A percentile compares a stretch with the other conserved stretches of the same genome.
Evolutionary conservation across 1,284 basidiomycete species (phyloP).

Genomic region (Boletus subluridellus): DNA sequence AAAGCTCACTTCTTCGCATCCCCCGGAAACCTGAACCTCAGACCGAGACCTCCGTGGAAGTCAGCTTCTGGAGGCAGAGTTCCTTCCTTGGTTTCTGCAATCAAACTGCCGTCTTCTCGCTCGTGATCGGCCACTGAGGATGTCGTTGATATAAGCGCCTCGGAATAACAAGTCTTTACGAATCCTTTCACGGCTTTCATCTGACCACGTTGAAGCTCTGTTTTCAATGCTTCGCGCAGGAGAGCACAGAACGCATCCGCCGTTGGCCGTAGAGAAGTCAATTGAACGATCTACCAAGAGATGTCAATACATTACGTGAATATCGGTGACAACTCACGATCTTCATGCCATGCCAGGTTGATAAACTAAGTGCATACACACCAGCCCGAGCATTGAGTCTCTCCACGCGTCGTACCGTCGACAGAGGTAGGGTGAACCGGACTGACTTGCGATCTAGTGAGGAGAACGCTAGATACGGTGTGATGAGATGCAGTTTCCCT

Average conservation of each 20-base stretch:
- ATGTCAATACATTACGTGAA: conserved; percentile 9
- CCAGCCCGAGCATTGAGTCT: conserved; percentile 87
- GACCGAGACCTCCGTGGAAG: conserved; percentile 83
- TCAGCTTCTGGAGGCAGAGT: conserved; percentile 46
- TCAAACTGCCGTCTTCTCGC: conserved; percentile 62
- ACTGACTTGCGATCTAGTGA: conserved; percentile 92
- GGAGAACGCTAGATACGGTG: conserved; percentile 88
- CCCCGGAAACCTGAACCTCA: conserved; percentile 89
- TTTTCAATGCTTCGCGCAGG: conserved; percentile 86
- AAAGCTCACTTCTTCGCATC: conserved; percentile 81
- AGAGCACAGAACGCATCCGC: conserved; percentile 93
- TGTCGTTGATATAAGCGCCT: conserved; percentile 68
- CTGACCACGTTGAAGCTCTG: conserved; percentile 78
- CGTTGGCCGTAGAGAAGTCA: conserved; percentile 92
- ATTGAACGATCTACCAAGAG: conserved; percentile 75
- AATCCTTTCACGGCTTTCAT: conserved; percentile 96
- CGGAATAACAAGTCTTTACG: conserved; percentile 91
- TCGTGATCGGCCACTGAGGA: conserved; percentile 59
- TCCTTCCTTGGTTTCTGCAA: conserved; percentile 54
- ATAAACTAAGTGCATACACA: conserved; percentile 90
- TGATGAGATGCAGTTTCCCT: conserved; percentile 85
- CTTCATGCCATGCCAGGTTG: conserved; percentile 95
- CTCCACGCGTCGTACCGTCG: conserved; percentile 94
- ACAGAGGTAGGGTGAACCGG: conserved; percentile 88
- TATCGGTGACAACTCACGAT: conserved; percentile 59